Evolutionary conservation across 75 land plant species (phyloP).

Genomic region (Pinus tabuliformis): DNA sequence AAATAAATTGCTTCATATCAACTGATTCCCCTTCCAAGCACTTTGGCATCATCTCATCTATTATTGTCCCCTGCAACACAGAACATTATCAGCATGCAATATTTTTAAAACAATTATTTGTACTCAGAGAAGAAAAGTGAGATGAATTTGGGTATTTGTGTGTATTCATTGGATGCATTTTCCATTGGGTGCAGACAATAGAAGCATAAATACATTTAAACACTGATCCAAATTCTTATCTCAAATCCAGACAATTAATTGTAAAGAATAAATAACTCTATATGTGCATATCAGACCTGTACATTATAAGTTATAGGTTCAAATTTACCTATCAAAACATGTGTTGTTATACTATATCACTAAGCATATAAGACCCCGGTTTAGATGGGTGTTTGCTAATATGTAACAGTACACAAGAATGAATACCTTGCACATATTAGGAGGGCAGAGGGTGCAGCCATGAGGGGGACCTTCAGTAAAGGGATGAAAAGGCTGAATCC

Average conservation of each 20-base stretch:
- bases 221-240: too few species aligned
- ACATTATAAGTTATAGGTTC: background rate
- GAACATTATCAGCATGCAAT: background rate
- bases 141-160: too few species aligned
- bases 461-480: conserved; percentile 47
- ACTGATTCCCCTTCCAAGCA: background rate
- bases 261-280: background rate
- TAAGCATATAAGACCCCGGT: conserved; percentile 24
- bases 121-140: background rate
- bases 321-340: background rate
- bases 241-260: background rate
- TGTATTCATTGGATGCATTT: background rate
- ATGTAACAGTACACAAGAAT: background rate
- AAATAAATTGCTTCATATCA: conserved; percentile 43
- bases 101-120: background rate
- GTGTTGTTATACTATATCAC: background rate
- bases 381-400: background rate
- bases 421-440: conserved; percentile 96
- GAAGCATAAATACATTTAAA: too few species aligned
- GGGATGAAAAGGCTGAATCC: conserved; percentile 68
- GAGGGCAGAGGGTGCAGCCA: conserved; percentile 83
- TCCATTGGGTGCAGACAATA: background rate
- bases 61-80: conserved; percentile 23
- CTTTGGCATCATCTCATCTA: conserved; percentile 39
- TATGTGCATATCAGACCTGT: background rate